Evolutionary conservation across 768 basidiomycete species (phyloP).

Genomic region (Trametes cingulata): DNA sequence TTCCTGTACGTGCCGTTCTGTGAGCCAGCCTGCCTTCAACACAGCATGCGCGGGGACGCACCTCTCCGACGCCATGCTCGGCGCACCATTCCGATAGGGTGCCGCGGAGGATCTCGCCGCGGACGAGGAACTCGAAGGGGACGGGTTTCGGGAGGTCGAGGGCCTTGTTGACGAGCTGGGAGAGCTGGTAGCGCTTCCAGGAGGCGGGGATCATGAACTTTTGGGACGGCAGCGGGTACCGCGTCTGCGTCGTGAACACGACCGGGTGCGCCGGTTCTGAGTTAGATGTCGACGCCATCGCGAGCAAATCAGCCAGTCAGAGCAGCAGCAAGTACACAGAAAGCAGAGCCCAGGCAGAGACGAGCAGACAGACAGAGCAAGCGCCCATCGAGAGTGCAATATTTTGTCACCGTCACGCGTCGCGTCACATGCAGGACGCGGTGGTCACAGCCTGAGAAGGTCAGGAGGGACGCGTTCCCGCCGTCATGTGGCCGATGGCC

Average conservation of each 20-base stretch:
- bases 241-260: constrained; percentile 71
- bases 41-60: constrained; percentile 33
- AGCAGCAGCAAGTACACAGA: no score
- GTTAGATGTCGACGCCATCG: constrained; percentile 17
- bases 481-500: background rate
- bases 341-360: no score
- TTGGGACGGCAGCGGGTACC: constrained; percentile 77
- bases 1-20: constrained; percentile 51
- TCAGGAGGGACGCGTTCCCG: constrained; percentile 13
- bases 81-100: constrained; percentile 74
- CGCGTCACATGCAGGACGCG: background rate
- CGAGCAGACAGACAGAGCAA: background rate
- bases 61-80: constrained; percentile 72
- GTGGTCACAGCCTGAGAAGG: background rate
- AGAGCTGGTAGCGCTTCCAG: constrained; percentile 96
- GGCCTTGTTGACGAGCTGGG: constrained; percentile 95
- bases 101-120: constrained; percentile 75
- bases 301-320: background rate
- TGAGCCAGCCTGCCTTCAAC: background rate
- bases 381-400: background rate
- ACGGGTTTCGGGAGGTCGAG: constrained; percentile 70
- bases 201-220: constrained; percentile 89
- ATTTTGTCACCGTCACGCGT: constrained; percentile 13
- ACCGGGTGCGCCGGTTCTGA: constrained; percentile 50
- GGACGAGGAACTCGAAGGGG: constrained; percentile 91